phyloP scores from a whole-genome alignment of 2,329 filamentous ascomycete species.

The Gyromitra esculenta region DNA sequence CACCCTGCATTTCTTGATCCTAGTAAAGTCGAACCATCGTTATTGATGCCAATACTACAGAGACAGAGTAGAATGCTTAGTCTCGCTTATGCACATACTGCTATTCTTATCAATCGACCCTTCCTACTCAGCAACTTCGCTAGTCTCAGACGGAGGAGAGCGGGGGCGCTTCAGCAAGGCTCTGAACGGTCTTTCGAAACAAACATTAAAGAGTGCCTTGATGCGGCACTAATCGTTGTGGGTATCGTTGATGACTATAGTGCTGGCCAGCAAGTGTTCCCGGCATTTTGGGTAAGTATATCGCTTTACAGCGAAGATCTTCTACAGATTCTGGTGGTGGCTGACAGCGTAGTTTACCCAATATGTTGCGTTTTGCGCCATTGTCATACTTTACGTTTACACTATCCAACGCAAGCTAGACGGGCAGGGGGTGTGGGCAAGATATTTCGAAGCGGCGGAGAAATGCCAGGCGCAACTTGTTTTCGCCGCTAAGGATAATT shows the following conservation, averaged over 20 bases:
- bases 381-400: conserved; percentile 62
- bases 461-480: conserved; percentile 63
- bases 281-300: conserved; percentile 60
- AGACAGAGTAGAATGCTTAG: conserved; percentile 67
- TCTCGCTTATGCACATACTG: conserved; percentile 67
- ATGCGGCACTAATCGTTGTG: conserved; percentile 62
- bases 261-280: conserved; percentile 60
- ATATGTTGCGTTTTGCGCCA: conserved; percentile 62
- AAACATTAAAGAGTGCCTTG: conserved; percentile 62
- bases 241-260: conserved; percentile 60
- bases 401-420: conserved; percentile 60
- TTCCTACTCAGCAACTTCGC: conserved; percentile 64
- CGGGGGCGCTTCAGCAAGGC: conserved; percentile 39
- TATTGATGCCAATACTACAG: conserved; percentile 63
- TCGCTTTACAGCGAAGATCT: not conserved
- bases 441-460: conserved; percentile 62
- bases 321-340: not conserved
- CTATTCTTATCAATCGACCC: conserved; percentile 68
- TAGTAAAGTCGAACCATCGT: conserved; percentile 63
- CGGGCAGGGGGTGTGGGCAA: not conserved
- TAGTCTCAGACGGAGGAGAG: conserved; percentile 25
- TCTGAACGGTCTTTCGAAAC: conserved; percentile 57
- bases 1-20: conserved; percentile 62
- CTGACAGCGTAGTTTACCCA: conserved; percentile 60
- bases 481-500: conserved; percentile 63